These are phyloP conservation scores for Zarea fungicola DNA, from an alignment of 2,329 filamentous ascomycete species.

Conservation along the genomic window DNA sequence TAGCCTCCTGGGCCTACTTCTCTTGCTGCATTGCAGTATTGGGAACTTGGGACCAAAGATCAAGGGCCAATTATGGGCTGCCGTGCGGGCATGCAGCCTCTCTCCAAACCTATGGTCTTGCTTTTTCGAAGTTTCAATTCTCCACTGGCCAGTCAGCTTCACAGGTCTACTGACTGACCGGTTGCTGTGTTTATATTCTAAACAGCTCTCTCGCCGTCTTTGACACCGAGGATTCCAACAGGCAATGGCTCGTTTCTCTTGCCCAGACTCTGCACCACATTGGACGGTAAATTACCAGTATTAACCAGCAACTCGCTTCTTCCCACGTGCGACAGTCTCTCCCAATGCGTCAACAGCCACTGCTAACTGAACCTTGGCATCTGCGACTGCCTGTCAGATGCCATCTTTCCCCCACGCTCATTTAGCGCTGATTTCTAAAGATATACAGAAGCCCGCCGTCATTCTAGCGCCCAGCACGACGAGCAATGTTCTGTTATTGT, in stretches of 20 bases:
- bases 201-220: too few relatives aligned
- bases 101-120: too few relatives aligned
- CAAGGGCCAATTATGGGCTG: not conserved
- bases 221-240: too few relatives aligned
- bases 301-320: too few relatives aligned
- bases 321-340: too few relatives aligned
- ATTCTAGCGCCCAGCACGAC: not conserved
- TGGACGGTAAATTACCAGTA: too few relatives aligned
- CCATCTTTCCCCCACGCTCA: not conserved
- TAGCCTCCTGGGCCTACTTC: not conserved
- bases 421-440: constrained; percentile 1
- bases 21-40: not conserved
- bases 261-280: not conserved
- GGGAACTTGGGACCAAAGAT: not conserved
- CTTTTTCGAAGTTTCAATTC: not conserved
- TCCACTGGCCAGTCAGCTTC: not conserved
- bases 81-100: not conserved
- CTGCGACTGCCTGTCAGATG: too few relatives aligned
- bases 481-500: not conserved
- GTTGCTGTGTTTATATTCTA: too few relatives aligned
- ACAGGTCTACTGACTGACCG: too few relatives aligned
- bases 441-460: not conserved
- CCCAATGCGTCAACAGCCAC: too few relatives aligned
- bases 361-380: too few relatives aligned
- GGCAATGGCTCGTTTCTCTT: not conserved